Conservation (phyloP, 805 yeast genomes). For the Suhomyces faveliae region DNA sequence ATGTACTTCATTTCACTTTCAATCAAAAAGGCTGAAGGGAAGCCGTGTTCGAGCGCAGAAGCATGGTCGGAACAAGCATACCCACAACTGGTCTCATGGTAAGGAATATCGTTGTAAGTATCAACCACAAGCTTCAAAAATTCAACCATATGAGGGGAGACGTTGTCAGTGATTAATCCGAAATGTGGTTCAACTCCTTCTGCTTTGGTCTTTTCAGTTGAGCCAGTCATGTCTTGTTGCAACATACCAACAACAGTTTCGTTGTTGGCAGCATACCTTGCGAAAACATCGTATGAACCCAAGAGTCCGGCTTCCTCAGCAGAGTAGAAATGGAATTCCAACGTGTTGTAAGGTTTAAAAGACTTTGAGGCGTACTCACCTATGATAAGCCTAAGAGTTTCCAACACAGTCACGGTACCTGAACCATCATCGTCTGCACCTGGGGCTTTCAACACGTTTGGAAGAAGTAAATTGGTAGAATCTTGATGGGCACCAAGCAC, state of each 20-base stretch:
- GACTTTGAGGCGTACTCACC: conserved; percentile 28
- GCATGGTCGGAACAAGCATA: conserved; percentile 95
- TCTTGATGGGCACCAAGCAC: conserved; percentile 91
- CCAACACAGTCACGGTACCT: conserved; percentile 77
- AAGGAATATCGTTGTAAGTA: conserved; percentile 64
- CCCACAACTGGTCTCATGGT: conserved; percentile 77
- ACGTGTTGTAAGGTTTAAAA: conserved; percentile 61
- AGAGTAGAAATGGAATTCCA: conserved; percentile 92
- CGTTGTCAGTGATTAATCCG: conserved; percentile 79
- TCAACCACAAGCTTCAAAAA: conserved; percentile 63
- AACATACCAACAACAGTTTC: conserved; percentile 74
- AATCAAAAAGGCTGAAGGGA: conserved; percentile 77
- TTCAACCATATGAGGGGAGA: conserved; percentile 51
- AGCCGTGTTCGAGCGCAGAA: conserved; percentile 78
- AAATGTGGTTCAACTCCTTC: conserved; percentile 59
- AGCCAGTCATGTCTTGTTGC: conserved; percentile 96
- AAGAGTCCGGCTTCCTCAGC: conserved; percentile 93
- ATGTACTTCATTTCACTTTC: conserved; percentile 69
- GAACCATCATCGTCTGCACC: conserved; percentile 97
- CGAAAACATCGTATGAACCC: conserved; percentile 80
- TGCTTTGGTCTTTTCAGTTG: conserved; percentile 49
- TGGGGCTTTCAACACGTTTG: conserved; percentile 69
- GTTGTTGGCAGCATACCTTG: conserved; percentile 44
- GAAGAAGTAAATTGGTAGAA: conserved; percentile 71
- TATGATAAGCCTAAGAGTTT: conserved; percentile 65